Base-by-base conservation (phyloP, 805 yeast species). In the Hagleromyces aurorensis region DNA sequence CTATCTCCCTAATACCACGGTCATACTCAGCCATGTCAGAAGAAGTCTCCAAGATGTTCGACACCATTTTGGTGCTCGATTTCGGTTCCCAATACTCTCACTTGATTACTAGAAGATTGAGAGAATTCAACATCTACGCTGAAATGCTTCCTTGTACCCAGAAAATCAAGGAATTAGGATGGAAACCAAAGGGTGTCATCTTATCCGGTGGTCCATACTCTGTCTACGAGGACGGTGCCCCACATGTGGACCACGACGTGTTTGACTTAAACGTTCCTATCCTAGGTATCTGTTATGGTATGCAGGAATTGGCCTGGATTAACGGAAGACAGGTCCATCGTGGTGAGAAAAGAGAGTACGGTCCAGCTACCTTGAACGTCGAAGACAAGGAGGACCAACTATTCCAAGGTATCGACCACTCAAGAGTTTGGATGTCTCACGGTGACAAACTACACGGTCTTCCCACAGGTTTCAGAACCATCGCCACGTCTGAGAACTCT, bases 61-160 rank as follows among this genome's bases (percentile, higher is more conserved):
- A 91, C 73, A 91, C 98, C 67, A 86, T 91, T 46, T 71, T 91
- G 65, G 96, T 91, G 59, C 73, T 91, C 57, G 98, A 91, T 61
- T 91, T 91, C 56, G 98, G 98, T 40, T 91, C 98, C 38, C 98
- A 91, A 67, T 91, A 91, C 67, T 84, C 96, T 35, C 98, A 91
- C 56, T 66, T 91, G 58, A 86, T 91, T 59, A 87, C 96, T 38
- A 81, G 98, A 65, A 83, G 98, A 65, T 72, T 91, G 48, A 84
- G 98, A 71, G 98, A 91, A 62, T 83, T 87, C 70, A 86, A 91
- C 61, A 89, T 91, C 45, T 91, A 91, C 62, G 97, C 98, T 45
- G 98, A 91, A 67, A 91, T 91, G 98, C 73, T 91, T 43, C 98
- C 98, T 46, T 91, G 98, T 66, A 91, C 98, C 32, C 98, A 93